phyloP scores from a whole-genome alignment of 768 basidiomycete genomes.

The Amanita rubescens region DNA sequence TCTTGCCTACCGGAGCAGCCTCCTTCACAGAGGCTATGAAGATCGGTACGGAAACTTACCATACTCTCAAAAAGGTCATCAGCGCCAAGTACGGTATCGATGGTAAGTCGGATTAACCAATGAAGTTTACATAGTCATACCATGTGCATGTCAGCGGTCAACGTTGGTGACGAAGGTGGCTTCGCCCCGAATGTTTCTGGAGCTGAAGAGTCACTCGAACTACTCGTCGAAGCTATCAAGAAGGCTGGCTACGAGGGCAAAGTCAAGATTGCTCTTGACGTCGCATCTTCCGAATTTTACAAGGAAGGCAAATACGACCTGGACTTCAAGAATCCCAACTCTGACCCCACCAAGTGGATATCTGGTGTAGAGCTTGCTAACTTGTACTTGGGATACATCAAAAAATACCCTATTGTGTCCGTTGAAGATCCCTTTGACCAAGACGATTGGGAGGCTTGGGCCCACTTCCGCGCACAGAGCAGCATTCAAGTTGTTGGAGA shows the following conservation, averaged over 20 bases:
- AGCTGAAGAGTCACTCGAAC: conserved; percentile 95
- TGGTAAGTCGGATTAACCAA: conserved; percentile 38
- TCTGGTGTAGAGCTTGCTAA: conserved; percentile 88
- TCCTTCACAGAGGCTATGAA: conserved; percentile 97
- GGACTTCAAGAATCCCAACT: conserved; percentile 99
- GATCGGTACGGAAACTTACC: conserved; percentile 97
- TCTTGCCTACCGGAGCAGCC: conserved; percentile 88
- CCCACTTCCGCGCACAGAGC: conserved; percentile 75
- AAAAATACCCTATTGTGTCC: conserved; percentile 94
- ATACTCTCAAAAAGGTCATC: conserved; percentile 98
- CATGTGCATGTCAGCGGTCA: conserved; percentile 59
- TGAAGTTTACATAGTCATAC: conserved; percentile 9
- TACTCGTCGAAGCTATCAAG: conserved; percentile 92
- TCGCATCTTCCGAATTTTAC: conserved; percentile 99
- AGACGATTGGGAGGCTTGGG: conserved; percentile 99
- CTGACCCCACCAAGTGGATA: conserved; percentile 95
- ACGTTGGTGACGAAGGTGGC: conserved; percentile 99
- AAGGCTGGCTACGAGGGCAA: conserved; percentile 98
- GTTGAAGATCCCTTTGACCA: conserved; percentile 99
- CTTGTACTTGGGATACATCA: conserved; percentile 76
- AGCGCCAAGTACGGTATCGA: conserved; percentile 98
- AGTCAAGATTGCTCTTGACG: conserved; percentile 97
- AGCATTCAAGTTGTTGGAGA: conserved; percentile 92
- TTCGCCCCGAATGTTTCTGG: conserved; percentile 98
- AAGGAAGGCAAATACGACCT: conserved; percentile 99